phyloP scores from a whole-genome alignment of 495 filamentous ascomycete genomes.

The Cenococcum geophilum region DNA sequence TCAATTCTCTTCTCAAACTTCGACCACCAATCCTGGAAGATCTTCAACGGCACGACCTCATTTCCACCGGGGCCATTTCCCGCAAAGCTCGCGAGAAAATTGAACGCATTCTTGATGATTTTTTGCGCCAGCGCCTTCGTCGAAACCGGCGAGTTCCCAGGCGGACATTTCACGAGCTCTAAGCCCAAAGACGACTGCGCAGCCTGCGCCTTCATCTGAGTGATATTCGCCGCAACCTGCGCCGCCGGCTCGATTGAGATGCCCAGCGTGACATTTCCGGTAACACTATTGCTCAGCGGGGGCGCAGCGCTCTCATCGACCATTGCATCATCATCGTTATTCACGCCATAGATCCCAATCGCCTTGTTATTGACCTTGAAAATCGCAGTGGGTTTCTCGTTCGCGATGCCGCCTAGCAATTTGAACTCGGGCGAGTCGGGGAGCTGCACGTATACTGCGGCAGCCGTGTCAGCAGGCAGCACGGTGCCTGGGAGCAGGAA shows the following conservation, averaged over 20 bases:
- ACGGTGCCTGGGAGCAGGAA: constrained; percentile 78
- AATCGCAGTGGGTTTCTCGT: constrained; percentile 82
- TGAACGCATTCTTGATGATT: constrained; percentile 96
- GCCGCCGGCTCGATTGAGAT: constrained; percentile 73
- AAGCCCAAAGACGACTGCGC: constrained; percentile 31
- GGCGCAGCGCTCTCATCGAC: constrained; percentile 30
- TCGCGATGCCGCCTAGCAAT: constrained; percentile 80
- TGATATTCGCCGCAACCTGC: constrained; percentile 63
- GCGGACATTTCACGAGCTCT: constrained; percentile 21
- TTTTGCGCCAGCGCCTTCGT: constrained; percentile 79
- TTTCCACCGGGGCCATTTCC: constrained; percentile 49
- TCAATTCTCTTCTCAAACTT: constrained; percentile 91
- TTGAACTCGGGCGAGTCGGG: constrained; percentile 55
- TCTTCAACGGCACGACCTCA: constrained; percentile 82
- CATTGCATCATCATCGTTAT: constrained; percentile 44
- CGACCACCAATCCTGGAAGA: constrained; percentile 93
- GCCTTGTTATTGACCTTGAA: constrained; percentile 56
- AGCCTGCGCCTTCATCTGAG: constrained; percentile 47
- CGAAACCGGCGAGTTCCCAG: constrained; percentile 37
- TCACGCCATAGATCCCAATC: constrained; percentile 33
- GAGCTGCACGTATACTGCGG: constrained; percentile 79
- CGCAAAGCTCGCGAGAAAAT: constrained; percentile 87
- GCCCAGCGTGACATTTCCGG: constrained; percentile 59
- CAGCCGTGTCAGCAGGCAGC: constrained; percentile 70
- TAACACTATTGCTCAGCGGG: constrained; percentile 11